Conservation (phyloP, 208 protist genomes). For the Leishmania major region DNA sequence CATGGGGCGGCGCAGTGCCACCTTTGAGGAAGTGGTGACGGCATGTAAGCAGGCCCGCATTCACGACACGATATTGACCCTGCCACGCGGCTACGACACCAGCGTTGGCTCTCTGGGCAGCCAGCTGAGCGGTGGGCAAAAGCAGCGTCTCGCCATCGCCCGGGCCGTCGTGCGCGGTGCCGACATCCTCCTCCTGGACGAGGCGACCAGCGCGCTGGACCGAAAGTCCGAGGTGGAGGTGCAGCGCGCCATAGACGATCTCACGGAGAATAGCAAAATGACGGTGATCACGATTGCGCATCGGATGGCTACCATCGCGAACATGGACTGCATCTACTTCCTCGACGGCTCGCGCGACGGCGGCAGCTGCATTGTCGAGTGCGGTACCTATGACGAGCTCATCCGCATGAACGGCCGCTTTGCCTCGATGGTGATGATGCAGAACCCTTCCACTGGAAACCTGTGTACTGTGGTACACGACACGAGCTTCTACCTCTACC, state of each 20-base stretch:
- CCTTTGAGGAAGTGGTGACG: conserved; percentile 67
- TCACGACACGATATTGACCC: conserved; percentile 82
- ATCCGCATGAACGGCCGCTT: conserved; percentile 62
- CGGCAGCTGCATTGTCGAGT: conserved; percentile 61
- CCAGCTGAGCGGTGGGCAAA: conserved; percentile 88
- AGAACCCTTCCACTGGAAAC: conserved; percentile 36
- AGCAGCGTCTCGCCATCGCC: conserved; percentile 91
- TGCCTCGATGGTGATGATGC: conserved; percentile 70
- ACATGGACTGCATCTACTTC: conserved; percentile 90
- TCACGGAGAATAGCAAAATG: conserved; percentile 65
- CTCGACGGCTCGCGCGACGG: conserved; percentile 47
- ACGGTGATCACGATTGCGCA: conserved; percentile 92
- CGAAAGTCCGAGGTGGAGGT: conserved; percentile 89
- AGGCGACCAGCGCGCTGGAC: conserved; percentile 92
- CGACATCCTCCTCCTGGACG: conserved; percentile 87
- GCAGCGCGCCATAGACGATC: conserved; percentile 65
- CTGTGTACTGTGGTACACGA: conserved; percentile 35
- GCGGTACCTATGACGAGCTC: conserved; percentile 70
- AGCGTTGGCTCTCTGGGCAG: conserved; percentile 80
- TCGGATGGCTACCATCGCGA: conserved; percentile 83
- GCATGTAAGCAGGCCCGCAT: conserved; percentile 77
- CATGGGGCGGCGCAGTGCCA: conserved; percentile 60
- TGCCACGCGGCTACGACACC: conserved; percentile 87
- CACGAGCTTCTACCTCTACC: conserved; percentile 48
- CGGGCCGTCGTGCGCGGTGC: conserved; percentile 79